Evolutionary conservation across 75 land plant genomes (phyloP), one percentile per base, ranked within the genome.

Genomic region (Azolla pinnata): DNA sequence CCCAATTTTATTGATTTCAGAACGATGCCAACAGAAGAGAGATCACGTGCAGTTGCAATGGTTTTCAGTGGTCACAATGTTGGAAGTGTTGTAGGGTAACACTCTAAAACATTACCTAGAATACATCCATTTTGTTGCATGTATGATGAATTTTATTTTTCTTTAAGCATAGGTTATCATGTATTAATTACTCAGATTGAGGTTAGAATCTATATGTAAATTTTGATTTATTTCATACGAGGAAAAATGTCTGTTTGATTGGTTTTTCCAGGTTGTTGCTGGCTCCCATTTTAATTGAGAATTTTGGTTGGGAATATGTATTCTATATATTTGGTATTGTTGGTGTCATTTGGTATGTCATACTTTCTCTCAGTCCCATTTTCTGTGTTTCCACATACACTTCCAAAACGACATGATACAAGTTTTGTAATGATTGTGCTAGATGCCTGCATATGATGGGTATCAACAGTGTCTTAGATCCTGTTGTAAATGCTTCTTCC

Each of bases 41-140:
- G 99, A 2, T 86, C 99, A 29, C 70, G 99, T 60, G 99, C 99
- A 32, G 96, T 95, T 38, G 66, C 86, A 28, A 67, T 83, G 62
- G 95, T 95, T 62, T 95, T 95, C 74, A 85, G 91, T 60, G 99
- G 99, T 33, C 66, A 89, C 31, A 89, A 86, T 68, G 81, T 89
- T 33, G 99, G 99, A 56, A 95, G 99, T 69, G 77, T 95, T 51
- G 29, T 76, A 16, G 99, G 99, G 99, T 95, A 77, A 67, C n/a
- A n/a, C n/a, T n/a, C n/a, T n/a, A n/a, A n/a, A n/a, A n/a, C n/a
- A n/a, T n/a, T n/a, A n/a, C n/a, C n/a, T n/a, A n/a, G n/a, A n/a
- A n/a, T n/a, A n/a, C n/a, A n/a, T n/a, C n/a, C n/a, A n/a, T n/a
- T n/a, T n/a, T n/a, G n/a, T n/a, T n/a, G n/a, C n/a, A n/a, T n/a